Evolutionary conservation across 139 green algal genomes (phyloP).

Genomic region (Coccomyxa sp.): DNA sequence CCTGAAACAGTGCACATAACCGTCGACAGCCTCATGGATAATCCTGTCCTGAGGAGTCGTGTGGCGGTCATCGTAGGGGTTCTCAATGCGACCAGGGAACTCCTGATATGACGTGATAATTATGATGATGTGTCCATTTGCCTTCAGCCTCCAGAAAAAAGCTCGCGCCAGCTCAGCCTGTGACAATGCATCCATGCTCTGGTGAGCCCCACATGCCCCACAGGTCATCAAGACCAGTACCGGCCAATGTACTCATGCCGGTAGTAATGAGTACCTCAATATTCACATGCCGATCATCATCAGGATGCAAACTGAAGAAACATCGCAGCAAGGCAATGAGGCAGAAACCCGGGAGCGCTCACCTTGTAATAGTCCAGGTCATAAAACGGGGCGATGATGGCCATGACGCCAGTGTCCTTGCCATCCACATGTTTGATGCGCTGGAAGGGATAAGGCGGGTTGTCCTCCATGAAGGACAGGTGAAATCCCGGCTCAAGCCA

Average conservation of each 20-base stretch:
- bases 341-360: background rate
- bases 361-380: constrained; percentile 28
- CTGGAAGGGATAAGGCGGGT: constrained; percentile 26
- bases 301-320: background rate
- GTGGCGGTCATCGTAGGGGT: constrained; percentile 30
- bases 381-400: constrained; percentile 19
- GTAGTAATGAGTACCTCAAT: background rate
- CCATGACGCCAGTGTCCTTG: constrained; percentile 21
- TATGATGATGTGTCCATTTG: constrained; percentile 23
- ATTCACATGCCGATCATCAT: background rate
- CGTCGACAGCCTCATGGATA: constrained; percentile 19
- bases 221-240: no score
- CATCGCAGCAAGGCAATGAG: background rate
- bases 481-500: constrained; percentile 17
- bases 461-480: constrained; percentile 19
- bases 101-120: constrained; percentile 28
- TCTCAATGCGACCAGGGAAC: constrained; percentile 25
- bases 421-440: constrained; percentile 16
- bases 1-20: constrained; percentile 32
- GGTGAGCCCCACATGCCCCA: no score
- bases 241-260: no score
- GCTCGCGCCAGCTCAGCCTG: constrained; percentile 16
- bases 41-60: constrained; percentile 14
- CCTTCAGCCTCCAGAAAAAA: constrained; percentile 28
- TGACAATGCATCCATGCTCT: background rate